Base-by-base conservation (phyloP, 2,329 filamentous ascomycete species). In the Trichophyton verrucosum region DNA sequence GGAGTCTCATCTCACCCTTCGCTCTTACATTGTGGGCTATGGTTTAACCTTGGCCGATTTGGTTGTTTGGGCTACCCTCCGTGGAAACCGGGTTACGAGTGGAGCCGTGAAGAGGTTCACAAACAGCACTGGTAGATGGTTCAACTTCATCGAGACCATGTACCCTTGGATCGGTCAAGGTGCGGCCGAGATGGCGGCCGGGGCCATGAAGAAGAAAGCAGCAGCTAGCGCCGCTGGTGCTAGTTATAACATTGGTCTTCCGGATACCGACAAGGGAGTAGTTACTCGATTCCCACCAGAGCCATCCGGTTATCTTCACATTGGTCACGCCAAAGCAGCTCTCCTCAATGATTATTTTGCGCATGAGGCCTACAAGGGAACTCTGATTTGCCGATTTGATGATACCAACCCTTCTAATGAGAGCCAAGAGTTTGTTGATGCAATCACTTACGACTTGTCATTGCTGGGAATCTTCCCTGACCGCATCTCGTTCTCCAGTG, bases 321-420 rank as follows among this genome's bases (percentile, higher is more conserved):
- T 73, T 65, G 92, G 92, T 60, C 92, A 97, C 77, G 90, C 91
- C 67, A 97, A 97, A 77, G 91, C 91, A 33, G 91, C 91, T 4
- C 81, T 95, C 60, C 84, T 97, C 61, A 96, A 94, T 77, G 91
- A 97, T 74, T 97, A 95, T 80, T 97, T 97, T 68, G 92, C 91
- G 51, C 91, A 96, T 74, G 87, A 91, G 73, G 88, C 90, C 68
- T 95, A 95, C 80, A 86, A 92, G 63, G 94, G 94, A 69, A 95
- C 87, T 69, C 81, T 99, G 68, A 85, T 95, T 62, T 83, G 97
- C 57, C 88, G 94, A 63, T 94, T 99, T 70, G 94, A 99, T 72
- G 94, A 99, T 71, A 99, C 94, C 61, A 99, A 99, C 76, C 94
- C 94, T 6, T 86, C 88, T 63, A 97, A 97, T 74, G 94, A 99